Evolutionary conservation across 1,284 basidiomycete species (phyloP).

Genomic region (Hemileia vastatrix): DNA sequence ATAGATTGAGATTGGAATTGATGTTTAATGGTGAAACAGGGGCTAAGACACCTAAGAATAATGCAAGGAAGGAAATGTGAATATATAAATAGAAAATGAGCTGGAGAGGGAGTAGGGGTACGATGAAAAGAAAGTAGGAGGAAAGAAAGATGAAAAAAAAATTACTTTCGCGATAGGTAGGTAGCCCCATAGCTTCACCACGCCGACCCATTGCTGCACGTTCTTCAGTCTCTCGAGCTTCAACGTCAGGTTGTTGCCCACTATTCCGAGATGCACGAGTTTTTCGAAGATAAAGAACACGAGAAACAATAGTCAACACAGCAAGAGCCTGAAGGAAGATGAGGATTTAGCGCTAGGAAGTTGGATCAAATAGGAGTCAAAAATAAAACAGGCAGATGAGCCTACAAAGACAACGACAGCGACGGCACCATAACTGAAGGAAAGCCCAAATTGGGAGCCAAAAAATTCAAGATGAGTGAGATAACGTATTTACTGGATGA

Average conservation of each 20-base stretch:
- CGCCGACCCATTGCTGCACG: slow-evolving; percentile 13
- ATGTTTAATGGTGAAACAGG: no score
- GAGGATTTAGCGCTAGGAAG: background rate
- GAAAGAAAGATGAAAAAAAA: no score
- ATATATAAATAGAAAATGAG: no score
- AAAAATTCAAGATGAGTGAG: background rate
- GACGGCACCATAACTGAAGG: slow-evolving; percentile 10
- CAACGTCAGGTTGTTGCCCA: background rate
- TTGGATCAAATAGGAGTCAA: background rate
- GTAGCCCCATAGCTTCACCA: slow-evolving; percentile 15
- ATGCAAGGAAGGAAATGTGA: no score
- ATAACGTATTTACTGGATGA: background rate
- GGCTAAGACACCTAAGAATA: no score
- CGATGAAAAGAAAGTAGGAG: background rate
- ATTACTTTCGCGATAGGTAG: slow-evolving; percentile 19
- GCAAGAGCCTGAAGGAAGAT: background rate
- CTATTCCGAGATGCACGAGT: background rate
- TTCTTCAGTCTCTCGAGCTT: slow-evolving; percentile 6
- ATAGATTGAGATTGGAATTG: no score
- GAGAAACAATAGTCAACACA: slow-evolving; percentile 1
- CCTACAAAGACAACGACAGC: slow-evolving; percentile 18
- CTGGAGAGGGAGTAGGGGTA: background rate
- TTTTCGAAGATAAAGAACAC: slow-evolving; percentile 13
- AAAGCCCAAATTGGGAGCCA: no score
- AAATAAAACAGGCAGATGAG: background rate